phyloP scores from a whole-genome alignment of 352 stramenopile genomes.

The Globisporangium paddicum region DNA sequence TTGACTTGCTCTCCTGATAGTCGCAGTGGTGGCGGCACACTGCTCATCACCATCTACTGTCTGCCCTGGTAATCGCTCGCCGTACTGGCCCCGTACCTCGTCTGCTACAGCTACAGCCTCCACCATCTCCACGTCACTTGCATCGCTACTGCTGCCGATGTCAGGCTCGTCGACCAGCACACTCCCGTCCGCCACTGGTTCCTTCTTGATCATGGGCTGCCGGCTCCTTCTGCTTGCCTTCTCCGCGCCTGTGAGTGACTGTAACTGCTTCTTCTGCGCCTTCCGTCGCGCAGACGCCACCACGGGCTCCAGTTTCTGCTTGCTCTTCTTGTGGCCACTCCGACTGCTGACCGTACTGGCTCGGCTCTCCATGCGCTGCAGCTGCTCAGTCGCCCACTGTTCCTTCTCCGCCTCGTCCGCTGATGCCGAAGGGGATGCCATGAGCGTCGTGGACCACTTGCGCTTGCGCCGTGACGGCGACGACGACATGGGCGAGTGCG shows the following conservation, averaged over 20 bases:
- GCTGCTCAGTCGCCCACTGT: background rate
- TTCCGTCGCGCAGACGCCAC: slow-evolving; percentile 47
- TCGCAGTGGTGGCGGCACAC: background rate
- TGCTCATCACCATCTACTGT: background rate
- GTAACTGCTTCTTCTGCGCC: slow-evolving; percentile 37
- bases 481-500: slow-evolving; percentile 9
- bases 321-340: slow-evolving; percentile 15
- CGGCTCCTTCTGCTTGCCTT: slow-evolving; percentile 1
- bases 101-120: background rate
- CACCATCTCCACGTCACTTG: background rate
- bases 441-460: slow-evolving; percentile 72
- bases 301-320: slow-evolving; percentile 30
- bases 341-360: background rate
- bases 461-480: slow-evolving; percentile 35
- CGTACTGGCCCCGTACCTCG: background rate
- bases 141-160: background rate
- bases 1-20: background rate
- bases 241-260: slow-evolving; percentile 10
- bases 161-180: background rate
- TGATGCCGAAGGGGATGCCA: slow-evolving; percentile 11
- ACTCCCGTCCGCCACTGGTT: background rate
- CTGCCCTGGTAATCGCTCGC: slow-evolving; percentile 9
- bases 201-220: slow-evolving; percentile 1
- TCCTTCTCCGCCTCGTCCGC: slow-evolving; percentile 4
- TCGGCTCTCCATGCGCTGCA: background rate